These are phyloP conservation scores for Picea abies DNA, from an alignment of 83 land plant genomes.

Conservation along the genomic window DNA sequence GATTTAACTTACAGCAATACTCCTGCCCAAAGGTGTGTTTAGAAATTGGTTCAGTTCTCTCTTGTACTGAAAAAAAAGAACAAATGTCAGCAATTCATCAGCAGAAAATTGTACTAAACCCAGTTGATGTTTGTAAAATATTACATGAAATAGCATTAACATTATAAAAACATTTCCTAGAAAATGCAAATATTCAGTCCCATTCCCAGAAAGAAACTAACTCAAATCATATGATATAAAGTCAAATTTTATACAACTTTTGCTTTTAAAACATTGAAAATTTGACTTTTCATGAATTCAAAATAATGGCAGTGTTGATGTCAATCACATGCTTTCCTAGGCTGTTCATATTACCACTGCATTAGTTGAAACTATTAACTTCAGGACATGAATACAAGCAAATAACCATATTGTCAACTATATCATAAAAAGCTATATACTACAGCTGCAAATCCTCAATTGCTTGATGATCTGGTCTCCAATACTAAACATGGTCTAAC, in stretches of 20 bases:
- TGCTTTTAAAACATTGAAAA: not conserved
- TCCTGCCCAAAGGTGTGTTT: slow-evolving; percentile 78
- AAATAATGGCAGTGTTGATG: not conserved
- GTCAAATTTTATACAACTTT: not conserved
- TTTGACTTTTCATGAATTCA: not conserved
- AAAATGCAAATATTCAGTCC: not conserved
- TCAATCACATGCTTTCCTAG: not conserved
- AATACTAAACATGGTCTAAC: too few relatives aligned
- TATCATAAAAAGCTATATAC: not conserved
- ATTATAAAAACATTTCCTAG: not conserved
- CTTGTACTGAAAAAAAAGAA: slow-evolving; percentile 79
- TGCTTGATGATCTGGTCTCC: too few relatives aligned
- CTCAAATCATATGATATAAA: not conserved
- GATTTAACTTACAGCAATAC: slow-evolving; percentile 54
- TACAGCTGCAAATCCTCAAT: too few relatives aligned
- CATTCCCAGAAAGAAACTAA: not conserved
- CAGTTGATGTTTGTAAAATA: not conserved
- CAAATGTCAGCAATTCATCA: slow-evolving; percentile 2
- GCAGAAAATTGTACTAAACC: not conserved
- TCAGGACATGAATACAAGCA: not conserved
- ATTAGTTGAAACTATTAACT: not conserved
- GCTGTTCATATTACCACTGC: not conserved
- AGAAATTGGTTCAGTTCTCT: slow-evolving; percentile 61
- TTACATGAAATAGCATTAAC: not conserved
- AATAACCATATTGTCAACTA: not conserved